A percentile compares a stretch with the other conserved stretches of the same genome.
phyloP scores from a whole-genome alignment of 305 asterid species.

The Fraxinus platypoda region DNA sequence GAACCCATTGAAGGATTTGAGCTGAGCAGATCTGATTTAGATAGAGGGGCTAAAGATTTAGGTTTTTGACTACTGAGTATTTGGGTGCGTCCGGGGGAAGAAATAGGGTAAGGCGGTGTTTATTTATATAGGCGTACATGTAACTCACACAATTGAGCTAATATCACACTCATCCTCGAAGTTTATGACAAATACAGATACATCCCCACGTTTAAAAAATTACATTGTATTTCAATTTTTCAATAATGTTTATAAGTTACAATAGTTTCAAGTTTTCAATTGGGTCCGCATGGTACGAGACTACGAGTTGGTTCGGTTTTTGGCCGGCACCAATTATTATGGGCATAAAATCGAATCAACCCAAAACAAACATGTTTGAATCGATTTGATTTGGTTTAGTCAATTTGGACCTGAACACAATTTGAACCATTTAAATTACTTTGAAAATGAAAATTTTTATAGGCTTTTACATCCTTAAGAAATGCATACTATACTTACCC shows the following conservation, averaged over 20 bases:
- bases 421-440: too few species aligned
- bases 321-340: not conserved
- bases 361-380: not conserved
- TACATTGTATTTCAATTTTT: too few species aligned
- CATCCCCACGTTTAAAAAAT: not conserved
- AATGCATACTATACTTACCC: too few species aligned
- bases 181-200: not conserved
- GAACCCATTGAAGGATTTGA: constrained; percentile 48
- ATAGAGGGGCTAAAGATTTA: constrained; percentile 36
- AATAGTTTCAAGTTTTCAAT: too few species aligned
- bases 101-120: not conserved
- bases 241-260: too few species aligned
- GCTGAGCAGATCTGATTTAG: constrained; percentile 41
- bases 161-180: not conserved
- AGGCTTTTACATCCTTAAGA: too few species aligned
- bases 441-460: too few species aligned
- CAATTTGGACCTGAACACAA: too few species aligned
- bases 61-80: constrained; percentile 29
- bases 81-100: not conserved
- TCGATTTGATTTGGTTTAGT: not conserved
- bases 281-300: too few species aligned
- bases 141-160: not conserved
- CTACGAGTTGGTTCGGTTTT: too few species aligned
- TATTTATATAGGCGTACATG: not conserved
- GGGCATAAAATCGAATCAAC: not conserved